A percentile compares a stretch with the other conserved stretches of the same genome.
phyloP scores from a whole-genome alignment of 2,329 filamentous ascomycete species.

The Paraphoma sp. region DNA sequence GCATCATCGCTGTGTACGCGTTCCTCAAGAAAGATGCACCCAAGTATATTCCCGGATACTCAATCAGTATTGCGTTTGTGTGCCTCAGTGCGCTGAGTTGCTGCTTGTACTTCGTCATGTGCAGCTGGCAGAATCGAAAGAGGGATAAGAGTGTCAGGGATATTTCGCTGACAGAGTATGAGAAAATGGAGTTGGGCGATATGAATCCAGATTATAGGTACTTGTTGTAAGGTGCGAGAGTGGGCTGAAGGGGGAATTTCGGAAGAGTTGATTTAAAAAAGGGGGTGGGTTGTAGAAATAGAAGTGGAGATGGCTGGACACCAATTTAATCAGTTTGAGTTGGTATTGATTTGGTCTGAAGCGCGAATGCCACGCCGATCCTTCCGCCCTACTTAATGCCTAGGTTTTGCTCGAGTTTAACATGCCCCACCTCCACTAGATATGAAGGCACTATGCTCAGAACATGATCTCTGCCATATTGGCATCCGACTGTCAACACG shows the following conservation, averaged over 20 bases:
- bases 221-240: slow-evolving; percentile 51
- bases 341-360: too few species aligned
- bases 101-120: slow-evolving; percentile 64
- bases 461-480: too few species aligned
- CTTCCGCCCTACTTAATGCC: too few species aligned
- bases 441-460: not conserved
- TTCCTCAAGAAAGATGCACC: slow-evolving; percentile 68
- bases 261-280: not conserved
- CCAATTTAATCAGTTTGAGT: too few species aligned
- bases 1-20: slow-evolving; percentile 60
- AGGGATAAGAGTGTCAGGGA: slow-evolving; percentile 58
- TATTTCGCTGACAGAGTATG: slow-evolving; percentile 63
- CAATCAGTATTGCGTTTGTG: slow-evolving; percentile 77
- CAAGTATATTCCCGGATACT: slow-evolving; percentile 73
- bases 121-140: slow-evolving; percentile 66
- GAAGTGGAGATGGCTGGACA: too few species aligned
- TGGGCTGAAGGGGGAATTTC: not conserved
- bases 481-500: too few species aligned
- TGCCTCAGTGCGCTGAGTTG: slow-evolving; percentile 70
- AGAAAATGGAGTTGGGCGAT: slow-evolving; percentile 68
- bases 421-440: too few species aligned
- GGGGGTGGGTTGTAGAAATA: too few species aligned
- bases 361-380: too few species aligned
- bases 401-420: too few species aligned
- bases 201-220: slow-evolving; percentile 67